These are phyloP conservation scores for Tylopilus felleus DNA, from an alignment of 768 basidiomycete species.

Conservation along the genomic window DNA sequence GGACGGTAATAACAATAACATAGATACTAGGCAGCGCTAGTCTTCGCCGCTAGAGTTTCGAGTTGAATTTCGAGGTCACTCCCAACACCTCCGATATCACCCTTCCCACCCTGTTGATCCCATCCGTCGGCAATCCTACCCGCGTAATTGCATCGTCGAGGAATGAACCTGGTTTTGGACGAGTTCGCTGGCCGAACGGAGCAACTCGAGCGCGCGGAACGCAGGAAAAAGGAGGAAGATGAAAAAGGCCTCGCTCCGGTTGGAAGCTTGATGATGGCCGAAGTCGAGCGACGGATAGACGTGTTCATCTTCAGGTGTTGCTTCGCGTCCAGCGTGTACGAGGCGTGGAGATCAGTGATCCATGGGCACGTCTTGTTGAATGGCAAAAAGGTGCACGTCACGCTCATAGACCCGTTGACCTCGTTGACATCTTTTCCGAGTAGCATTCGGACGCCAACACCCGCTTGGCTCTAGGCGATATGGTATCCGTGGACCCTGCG, in stretches of 20 bases:
- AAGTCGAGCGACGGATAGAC: slow-evolving; percentile 94
- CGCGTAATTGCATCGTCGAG: not conserved
- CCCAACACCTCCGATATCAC: not conserved
- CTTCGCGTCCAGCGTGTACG: slow-evolving; percentile 85
- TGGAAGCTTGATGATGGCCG: slow-evolving; percentile 90
- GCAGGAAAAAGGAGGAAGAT: slow-evolving; percentile 50
- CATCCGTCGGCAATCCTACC: not conserved
- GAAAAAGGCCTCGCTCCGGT: slow-evolving; percentile 78
- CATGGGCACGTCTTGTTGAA: slow-evolving; percentile 88
- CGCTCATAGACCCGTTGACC: not conserved
- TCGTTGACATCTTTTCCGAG: not conserved
- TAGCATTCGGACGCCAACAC: slow-evolving; percentile 85
- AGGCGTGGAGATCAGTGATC: slow-evolving; percentile 81
- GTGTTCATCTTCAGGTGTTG: slow-evolving; percentile 88
- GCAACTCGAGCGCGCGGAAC: slow-evolving; percentile 39
- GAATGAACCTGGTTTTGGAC: slow-evolving; percentile 42
- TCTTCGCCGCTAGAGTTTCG: no score
- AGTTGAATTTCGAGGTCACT: not conserved
- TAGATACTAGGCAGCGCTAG: no score
- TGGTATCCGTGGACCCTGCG: slow-evolving; percentile 83
- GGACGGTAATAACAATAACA: no score
- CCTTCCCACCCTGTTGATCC: not conserved
- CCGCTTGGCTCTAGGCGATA: slow-evolving; percentile 88
- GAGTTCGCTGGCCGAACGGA: slow-evolving; percentile 58
- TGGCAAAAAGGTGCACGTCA: slow-evolving; percentile 70